Conservation (phyloP, 257 asterid species). For the Solanum boliviense region DNA sequence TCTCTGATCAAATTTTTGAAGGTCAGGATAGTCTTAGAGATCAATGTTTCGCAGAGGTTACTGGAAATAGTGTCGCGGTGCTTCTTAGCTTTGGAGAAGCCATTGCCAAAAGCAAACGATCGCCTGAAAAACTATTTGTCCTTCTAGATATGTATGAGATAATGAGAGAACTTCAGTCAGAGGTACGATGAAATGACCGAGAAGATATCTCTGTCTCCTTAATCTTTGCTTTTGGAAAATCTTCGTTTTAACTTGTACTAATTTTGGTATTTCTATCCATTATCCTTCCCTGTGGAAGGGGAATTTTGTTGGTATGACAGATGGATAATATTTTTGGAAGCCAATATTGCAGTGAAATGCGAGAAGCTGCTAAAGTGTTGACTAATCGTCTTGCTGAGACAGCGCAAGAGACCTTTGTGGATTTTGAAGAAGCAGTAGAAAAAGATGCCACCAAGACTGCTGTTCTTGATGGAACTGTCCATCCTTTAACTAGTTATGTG, state of each 20-base stretch:
- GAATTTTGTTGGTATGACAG: conserved; percentile 23
- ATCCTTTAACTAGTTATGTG: conserved; percentile 93
- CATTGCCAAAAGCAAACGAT: conserved; percentile 82
- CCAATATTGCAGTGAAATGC: conserved; percentile 62
- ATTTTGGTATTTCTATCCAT: background rate
- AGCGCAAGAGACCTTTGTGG: conserved; percentile 86
- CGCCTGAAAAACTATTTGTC: conserved; percentile 91
- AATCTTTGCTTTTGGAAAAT: background rate
- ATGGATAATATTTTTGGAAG: conserved; percentile 54
- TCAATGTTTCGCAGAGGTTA: conserved; percentile 76
- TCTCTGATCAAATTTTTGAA: conserved; percentile 61
- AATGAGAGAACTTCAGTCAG: conserved; percentile 83
- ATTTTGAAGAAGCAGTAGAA: conserved; percentile 96
- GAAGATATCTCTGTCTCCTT: background rate
- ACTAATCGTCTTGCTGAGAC: conserved; percentile 83
- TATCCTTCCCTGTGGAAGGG: background rate
- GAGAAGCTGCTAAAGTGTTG: conserved; percentile 55
- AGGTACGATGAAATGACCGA: conserved; percentile 30
- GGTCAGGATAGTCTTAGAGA: conserved; percentile 57
- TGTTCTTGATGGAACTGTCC: conserved; percentile 97
- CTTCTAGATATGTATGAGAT: conserved; percentile 91
- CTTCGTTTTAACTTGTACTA: background rate
- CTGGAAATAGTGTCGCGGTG: conserved; percentile 50
- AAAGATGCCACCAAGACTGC: conserved; percentile 93
- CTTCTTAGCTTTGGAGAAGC: conserved; percentile 92